Conservation (phyloP, 768 basidiomycete species). For the Suillus bovinus region DNA sequence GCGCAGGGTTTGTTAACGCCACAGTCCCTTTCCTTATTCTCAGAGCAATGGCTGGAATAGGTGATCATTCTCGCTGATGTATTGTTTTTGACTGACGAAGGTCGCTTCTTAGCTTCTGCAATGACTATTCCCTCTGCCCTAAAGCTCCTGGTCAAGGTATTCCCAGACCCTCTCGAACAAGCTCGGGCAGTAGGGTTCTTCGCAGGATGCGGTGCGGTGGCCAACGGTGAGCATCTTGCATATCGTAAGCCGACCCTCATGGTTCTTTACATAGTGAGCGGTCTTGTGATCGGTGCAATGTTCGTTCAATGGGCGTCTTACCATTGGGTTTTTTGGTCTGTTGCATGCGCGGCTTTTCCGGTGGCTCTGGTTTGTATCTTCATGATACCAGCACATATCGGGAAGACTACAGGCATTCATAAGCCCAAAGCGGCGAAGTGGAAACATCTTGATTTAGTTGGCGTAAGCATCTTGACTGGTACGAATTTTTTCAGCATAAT, state of each 20-base stretch:
- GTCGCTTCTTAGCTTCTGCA: constrained; percentile 37
- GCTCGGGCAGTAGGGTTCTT: constrained; percentile 49
- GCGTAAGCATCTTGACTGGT: constrained; percentile 40
- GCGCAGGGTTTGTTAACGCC: constrained; percentile 45
- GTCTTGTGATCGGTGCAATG: constrained; percentile 44
- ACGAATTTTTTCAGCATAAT: no score
- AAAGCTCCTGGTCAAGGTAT: constrained; percentile 52
- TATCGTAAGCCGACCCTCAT: not conserved
- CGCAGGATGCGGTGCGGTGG: constrained; percentile 47
- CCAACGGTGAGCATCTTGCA: constrained; percentile 35
- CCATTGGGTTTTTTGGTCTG: constrained; percentile 53
- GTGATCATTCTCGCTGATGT: constrained; percentile 23
- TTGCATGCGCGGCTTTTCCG: constrained; percentile 38
- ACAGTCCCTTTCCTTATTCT: constrained; percentile 51
- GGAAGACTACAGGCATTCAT: constrained; percentile 2
- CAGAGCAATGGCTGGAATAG: constrained; percentile 51
- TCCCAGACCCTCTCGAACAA: constrained; percentile 47
- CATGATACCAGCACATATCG: constrained; percentile 33
- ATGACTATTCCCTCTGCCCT: constrained; percentile 52
- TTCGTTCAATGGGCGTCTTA: constrained; percentile 42
- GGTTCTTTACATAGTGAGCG: constrained; percentile 32
- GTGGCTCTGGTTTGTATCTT: constrained; percentile 33
- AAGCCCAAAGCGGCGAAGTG: constrained; percentile 19
- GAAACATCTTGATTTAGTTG: constrained; percentile 38
- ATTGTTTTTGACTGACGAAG: constrained; percentile 4